Evolutionary conservation across 139 green algal genomes (phyloP).

Genomic region (Volvox africanus): DNA sequence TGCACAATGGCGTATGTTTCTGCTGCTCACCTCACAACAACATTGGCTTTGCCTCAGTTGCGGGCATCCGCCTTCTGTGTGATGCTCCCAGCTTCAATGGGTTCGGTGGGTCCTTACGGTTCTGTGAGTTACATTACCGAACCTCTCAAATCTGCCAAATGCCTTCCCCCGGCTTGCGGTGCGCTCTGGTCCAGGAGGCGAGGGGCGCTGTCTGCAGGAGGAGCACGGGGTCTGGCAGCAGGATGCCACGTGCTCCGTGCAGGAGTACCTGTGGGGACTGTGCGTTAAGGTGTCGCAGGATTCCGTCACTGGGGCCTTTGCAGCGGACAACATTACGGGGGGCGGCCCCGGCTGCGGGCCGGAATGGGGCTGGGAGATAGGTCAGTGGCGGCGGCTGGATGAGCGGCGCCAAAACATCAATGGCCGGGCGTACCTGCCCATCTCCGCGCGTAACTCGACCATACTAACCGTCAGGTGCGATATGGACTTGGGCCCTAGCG

Average conservation of each 20-base stretch:
- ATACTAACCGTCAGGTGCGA: conserved; percentile 18
- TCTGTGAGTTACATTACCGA: no score
- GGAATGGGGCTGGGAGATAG: conserved; percentile 18
- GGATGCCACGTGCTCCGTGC: conserved; percentile 38
- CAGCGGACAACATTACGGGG: neutral
- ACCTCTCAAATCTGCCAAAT: no score
- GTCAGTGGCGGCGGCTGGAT: conserved; percentile 32
- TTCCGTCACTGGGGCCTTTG: neutral
- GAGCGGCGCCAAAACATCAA: neutral
- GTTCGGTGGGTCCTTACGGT: no score
- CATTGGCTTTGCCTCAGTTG: no score
- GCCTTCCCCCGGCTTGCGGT: no score
- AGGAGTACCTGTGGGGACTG: conserved; percentile 37
- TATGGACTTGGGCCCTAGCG: neutral
- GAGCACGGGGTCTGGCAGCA: conserved; percentile 31
- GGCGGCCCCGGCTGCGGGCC: conserved; percentile 17
- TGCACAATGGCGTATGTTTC: no score
- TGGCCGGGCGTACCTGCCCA: conserved; percentile 20
- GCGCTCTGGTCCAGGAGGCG: conserved; percentile 5
- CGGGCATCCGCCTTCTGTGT: no score
- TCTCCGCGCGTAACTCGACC: neutral
- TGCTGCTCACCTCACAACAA: no score
- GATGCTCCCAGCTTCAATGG: no score
- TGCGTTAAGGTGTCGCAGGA: conserved; percentile 38
- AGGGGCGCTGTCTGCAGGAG: conserved; percentile 39